A percentile compares a stretch with the other conserved stretches of the same genome.
These are phyloP conservation scores for Pulveroboletus frians DNA, from an alignment of 768 basidiomycete genomes.

Conservation along the genomic window DNA sequence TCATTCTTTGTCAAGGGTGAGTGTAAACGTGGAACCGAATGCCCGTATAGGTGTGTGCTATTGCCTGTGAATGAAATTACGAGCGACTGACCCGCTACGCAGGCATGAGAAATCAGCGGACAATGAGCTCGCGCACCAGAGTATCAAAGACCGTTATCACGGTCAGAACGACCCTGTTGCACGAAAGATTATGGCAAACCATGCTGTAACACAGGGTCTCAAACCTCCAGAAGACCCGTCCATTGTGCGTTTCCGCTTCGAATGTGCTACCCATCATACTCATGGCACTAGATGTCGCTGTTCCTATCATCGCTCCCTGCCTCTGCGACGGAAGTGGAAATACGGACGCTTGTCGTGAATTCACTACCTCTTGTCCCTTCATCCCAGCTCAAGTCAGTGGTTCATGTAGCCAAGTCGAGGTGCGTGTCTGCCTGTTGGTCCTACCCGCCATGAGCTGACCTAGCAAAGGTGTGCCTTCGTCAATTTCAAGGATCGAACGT, in stretches of 20 bases:
- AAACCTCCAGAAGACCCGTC: constrained; percentile 84
- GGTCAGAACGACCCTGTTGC: constrained; percentile 94
- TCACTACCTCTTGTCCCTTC: constrained; percentile 63
- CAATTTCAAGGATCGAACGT: constrained; percentile 77
- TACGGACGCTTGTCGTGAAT: constrained; percentile 67
- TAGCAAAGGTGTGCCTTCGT: constrained; percentile 81
- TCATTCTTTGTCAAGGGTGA: constrained; percentile 96
- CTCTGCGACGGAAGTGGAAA: constrained; percentile 62
- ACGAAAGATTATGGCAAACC: constrained; percentile 74
- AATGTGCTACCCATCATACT: background rate
- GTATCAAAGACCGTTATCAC: constrained; percentile 91
- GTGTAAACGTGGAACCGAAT: constrained; percentile 86
- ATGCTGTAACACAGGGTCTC: constrained; percentile 78
- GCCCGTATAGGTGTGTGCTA: constrained; percentile 69
- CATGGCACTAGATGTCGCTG: constrained; percentile 62
- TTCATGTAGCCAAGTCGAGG: constrained; percentile 80
- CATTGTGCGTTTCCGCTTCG: constrained; percentile 54
- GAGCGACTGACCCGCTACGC: constrained; percentile 1
- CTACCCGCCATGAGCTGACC: background rate
- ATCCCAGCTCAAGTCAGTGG: constrained; percentile 71
- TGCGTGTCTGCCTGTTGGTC: constrained; percentile 24
- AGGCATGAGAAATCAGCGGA: constrained; percentile 88
- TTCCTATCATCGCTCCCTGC: constrained; percentile 75
- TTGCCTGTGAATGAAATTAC: background rate
- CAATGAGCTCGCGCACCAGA: constrained; percentile 84